Evolutionary conservation across 108 stramenopile genomes (phyloP).

Genomic region (Nitzschia sp.): DNA sequence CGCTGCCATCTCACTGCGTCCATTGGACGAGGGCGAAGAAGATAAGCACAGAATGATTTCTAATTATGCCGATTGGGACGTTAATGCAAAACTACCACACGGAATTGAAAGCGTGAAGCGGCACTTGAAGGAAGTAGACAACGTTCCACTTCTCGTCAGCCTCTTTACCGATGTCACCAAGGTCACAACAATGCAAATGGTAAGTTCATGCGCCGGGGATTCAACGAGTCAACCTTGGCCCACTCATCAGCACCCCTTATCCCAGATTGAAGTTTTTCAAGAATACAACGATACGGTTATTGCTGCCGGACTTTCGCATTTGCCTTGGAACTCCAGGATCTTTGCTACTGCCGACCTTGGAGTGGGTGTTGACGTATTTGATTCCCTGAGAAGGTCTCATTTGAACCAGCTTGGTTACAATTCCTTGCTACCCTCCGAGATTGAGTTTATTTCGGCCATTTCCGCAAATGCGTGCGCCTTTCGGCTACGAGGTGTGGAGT

Average conservation of each 20-base stretch:
- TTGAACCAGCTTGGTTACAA: slow-evolving; percentile 23
- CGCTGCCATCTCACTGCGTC: slow-evolving; percentile 89
- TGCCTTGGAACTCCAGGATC: slow-evolving; percentile 71
- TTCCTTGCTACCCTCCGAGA: slow-evolving; percentile 54
- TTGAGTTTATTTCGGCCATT: slow-evolving; percentile 73
- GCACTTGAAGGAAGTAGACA: slow-evolving; percentile 91
- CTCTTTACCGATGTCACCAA: slow-evolving; percentile 97
- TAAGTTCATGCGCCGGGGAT: slow-evolving; percentile 27
- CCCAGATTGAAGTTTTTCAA: slow-evolving; percentile 80
- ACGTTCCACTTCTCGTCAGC: slow-evolving; percentile 94
- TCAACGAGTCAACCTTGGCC: no score
- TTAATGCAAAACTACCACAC: slow-evolving; percentile 94
- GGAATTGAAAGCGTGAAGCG: slow-evolving; percentile 86
- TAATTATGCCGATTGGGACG: slow-evolving; percentile 97
- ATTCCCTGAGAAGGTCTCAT: slow-evolving; percentile 28
- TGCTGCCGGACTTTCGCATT: slow-evolving; percentile 73
- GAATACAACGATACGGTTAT: slow-evolving; percentile 86
- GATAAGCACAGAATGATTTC: slow-evolving; percentile 92
- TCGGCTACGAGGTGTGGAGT: slow-evolving; percentile 55
- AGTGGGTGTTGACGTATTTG: slow-evolving; percentile 78
- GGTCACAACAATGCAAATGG: slow-evolving; percentile 87
- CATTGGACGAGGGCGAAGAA: slow-evolving; percentile 73
- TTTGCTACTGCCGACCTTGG: slow-evolving; percentile 80
- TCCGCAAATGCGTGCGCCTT: slow-evolving; percentile 74
- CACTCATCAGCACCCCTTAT: no score